Evolutionary conservation across 2,329 filamentous ascomycete genomes (phyloP), one percentile per base, ranked within the genome.

Genomic region (Fusarium longipes): DNA sequence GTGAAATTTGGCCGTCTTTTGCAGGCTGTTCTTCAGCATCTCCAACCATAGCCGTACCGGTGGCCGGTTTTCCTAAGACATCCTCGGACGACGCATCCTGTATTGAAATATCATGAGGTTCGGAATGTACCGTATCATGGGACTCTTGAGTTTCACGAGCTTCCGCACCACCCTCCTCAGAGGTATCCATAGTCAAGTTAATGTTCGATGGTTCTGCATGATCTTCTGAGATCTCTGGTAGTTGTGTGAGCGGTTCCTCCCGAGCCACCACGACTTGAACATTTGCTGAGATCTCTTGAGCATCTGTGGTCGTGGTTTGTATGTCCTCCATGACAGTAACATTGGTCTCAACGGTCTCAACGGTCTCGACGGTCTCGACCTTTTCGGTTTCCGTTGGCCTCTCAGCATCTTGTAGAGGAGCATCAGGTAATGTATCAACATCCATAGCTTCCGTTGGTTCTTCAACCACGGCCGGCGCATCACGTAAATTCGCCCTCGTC

Each of bases 381-480:
- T 44, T 39, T 39, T 56, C 27, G 7, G 50, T 50, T 25, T 52
- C 43, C 25, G 44, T 53, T 47, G 40, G 45, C n/a, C 54, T 42
- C 5, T 42, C 17, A n/a, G 42, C 20, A 25, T 55, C 29, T 15
- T 52, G 39, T 15, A 29, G 20, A 18, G 39, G 24, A 24, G 15
- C n/a, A 29, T 48, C 59, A 22, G 42, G 39, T 17, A 38, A 29
- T 47, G 64, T 53, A 39, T 73, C 68, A 35, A 73, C 29, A 6
- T 73, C 71, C 71, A 73, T 72, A 39, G 57, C 57, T n/a, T 72
- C 63, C 45, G 38, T 27, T 12, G 49, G 20, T 51, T 51, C 50
- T 29, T 63, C 49, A 9, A 27, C 32, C 20, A 39, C 35, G n/a
- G 43, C 20, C 35, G 50, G 27, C 15, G 32, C 24, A n/a, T 53